phyloP scores from a whole-genome alignment of 2,329 filamentous ascomycete species.

The Akanthomyces lecanii region DNA sequence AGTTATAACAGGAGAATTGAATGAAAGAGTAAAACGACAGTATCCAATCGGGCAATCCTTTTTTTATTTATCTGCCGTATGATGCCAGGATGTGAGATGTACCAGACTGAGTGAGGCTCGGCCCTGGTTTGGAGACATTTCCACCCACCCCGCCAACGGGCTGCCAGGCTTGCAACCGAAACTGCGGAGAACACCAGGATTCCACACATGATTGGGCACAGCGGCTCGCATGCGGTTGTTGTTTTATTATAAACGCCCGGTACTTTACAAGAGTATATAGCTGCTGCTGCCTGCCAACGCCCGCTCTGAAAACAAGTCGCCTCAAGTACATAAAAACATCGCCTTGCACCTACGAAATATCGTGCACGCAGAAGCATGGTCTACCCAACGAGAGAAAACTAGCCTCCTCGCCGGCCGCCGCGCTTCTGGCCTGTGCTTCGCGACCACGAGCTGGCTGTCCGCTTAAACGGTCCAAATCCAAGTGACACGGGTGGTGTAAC shows the following conservation, averaged over 20 bases:
- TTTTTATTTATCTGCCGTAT: not conserved
- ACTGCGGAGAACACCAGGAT: not conserved
- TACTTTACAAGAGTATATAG: not conserved
- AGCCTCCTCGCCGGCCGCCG: conserved; percentile 16
- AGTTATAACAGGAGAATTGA: not conserved
- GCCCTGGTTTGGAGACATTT: not conserved
- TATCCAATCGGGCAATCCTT: not conserved
- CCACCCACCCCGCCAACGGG: not conserved
- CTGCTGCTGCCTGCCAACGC: not conserved
- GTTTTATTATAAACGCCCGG: not conserved
- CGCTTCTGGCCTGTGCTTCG: conserved; percentile 13
- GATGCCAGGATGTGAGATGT: not conserved
- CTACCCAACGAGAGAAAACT: conserved; percentile 16
- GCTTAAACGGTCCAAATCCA: conserved; percentile 16
- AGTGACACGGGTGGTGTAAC: conserved; percentile 10
- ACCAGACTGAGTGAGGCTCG: not conserved
- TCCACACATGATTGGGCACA: not conserved
- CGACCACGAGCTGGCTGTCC: conserved; percentile 15
- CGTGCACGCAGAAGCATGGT: not conserved
- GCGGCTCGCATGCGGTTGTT: not conserved
- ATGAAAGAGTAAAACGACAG: no score
- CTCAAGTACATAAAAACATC: not conserved
- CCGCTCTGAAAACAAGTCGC: not conserved
- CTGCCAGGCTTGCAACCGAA: not conserved
- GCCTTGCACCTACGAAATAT: not conserved